Conservation (phyloP, 2,329 filamentous ascomycete genomes). For the Verticillium albo-atrum region DNA sequence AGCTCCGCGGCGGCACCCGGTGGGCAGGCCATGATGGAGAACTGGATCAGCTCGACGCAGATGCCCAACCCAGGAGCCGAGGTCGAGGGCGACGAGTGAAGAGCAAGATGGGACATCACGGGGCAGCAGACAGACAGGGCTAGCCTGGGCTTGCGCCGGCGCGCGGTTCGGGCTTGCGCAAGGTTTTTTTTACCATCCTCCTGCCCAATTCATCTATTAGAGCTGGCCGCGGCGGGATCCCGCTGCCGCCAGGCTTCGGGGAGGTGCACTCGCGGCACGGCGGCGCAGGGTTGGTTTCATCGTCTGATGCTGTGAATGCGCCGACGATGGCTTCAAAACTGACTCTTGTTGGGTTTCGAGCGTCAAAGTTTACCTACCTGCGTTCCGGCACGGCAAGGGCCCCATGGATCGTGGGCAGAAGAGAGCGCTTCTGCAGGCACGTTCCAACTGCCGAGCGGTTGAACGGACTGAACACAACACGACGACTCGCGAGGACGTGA, state of each 20-base stretch:
- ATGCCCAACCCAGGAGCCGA: conserved; percentile 38
- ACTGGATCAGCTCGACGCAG: conserved; percentile 81
- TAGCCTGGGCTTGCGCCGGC: neutral
- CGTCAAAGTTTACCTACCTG: too few species aligned
- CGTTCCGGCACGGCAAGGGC: too few species aligned
- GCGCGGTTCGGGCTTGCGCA: neutral
- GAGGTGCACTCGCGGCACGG: too few species aligned
- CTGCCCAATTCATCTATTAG: too few species aligned
- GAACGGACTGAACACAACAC: neutral
- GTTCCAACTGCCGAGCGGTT: neutral
- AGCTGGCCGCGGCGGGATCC: too few species aligned
- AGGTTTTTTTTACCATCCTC: too few species aligned
- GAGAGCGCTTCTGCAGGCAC: neutral
- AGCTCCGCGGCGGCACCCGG: conserved; percentile 46
- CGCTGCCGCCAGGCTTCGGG: too few species aligned
- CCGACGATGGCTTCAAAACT: too few species aligned
- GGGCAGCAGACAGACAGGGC: neutral
- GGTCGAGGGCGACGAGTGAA: conserved; percentile 16
- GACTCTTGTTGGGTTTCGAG: too few species aligned
- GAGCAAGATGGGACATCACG: neutral
- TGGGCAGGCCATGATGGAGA: conserved; percentile 72
- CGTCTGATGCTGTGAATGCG: too few species aligned
- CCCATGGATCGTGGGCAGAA: too few species aligned
- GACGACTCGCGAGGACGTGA: neutral
- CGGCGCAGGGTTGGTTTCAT: too few species aligned